These are phyloP conservation scores for Mycosphaerella sp. DNA, from an alignment of 2,329 filamentous ascomycete genomes.

Conservation along the genomic window DNA sequence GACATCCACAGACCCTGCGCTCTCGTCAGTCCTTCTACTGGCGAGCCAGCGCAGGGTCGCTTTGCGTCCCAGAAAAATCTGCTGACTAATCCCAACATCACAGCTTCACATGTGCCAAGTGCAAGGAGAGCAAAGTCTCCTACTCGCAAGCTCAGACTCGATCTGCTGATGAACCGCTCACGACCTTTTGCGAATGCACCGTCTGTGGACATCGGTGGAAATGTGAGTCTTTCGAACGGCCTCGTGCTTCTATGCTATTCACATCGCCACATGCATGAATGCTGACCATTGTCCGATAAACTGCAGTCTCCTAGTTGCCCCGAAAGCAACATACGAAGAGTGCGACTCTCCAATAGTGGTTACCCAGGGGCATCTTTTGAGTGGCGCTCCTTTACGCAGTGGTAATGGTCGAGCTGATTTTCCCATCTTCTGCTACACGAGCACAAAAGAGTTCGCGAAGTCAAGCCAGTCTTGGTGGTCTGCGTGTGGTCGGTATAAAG, in stretches of 20 bases:
- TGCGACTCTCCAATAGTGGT: no score
- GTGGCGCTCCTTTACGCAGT: no score
- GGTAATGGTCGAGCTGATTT: no score
- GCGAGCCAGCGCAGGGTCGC: slow-evolving; percentile 26
- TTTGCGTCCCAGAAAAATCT: slow-evolving; percentile 26
- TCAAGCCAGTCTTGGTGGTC: no score
- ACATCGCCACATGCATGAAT: neutral
- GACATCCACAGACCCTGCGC: slow-evolving; percentile 13
- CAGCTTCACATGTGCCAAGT: slow-evolving; percentile 82
- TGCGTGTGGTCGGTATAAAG: no score
- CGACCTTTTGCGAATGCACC: slow-evolving; percentile 51
- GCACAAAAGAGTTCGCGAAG: no score
- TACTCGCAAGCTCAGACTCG: slow-evolving; percentile 96
- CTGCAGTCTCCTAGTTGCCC: neutral
- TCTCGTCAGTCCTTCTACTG: slow-evolving; percentile 8
- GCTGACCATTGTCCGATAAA: neutral
- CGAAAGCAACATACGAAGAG: no score
- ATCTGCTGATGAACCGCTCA: slow-evolving; percentile 83
- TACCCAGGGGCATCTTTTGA: no score
- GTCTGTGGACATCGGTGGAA: slow-evolving; percentile 49
- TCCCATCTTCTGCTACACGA: no score
- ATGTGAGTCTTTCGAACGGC: slow-evolving; percentile 23
- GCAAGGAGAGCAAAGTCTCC: slow-evolving; percentile 86
- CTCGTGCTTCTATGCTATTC: neutral
- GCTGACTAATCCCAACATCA: slow-evolving; percentile 34